Percentiles rank a stretch among this genome's conserved stretches.
Conservation (phyloP, 345 rosid species). For the Populus ilicifolia region DNA sequence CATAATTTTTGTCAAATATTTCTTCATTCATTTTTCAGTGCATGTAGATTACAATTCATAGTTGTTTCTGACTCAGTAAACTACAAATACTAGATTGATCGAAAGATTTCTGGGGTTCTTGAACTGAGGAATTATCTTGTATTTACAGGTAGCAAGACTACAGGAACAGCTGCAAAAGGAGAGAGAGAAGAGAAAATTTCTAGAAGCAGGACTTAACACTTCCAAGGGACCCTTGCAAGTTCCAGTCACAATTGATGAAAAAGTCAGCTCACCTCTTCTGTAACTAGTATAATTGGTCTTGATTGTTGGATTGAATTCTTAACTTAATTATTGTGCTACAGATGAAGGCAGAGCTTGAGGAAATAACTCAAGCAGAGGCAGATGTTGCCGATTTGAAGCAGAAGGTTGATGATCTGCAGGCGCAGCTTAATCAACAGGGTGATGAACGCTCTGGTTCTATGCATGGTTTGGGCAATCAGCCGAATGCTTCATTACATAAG, state of each 20-base stretch:
- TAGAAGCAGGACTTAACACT: conserved; percentile 58
- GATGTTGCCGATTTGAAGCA: conserved; percentile 56
- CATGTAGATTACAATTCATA: too few species aligned
- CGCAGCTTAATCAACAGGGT: conserved; percentile 43
- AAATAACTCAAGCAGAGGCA: conserved; percentile 56
- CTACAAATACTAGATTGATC: neutral
- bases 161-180: conserved; percentile 74
- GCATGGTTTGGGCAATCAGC: conserved; percentile 35
- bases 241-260: conserved; percentile 47
- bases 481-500: conserved; percentile 25
- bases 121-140: neutral
- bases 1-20: too few species aligned
- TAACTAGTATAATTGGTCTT: conserved; percentile 12
- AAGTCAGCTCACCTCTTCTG: conserved; percentile 38
- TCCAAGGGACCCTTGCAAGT: conserved; percentile 37
- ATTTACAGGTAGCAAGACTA: conserved; percentile 70
- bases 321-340: conserved; percentile 30
- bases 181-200: conserved; percentile 52
- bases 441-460: conserved; percentile 35
- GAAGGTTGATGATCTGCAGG: conserved; percentile 56
- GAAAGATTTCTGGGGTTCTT: neutral
- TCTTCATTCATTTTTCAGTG: too few species aligned
- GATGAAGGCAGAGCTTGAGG: conserved; percentile 62
- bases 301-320: conserved; percentile 17
- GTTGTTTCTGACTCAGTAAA: too few species aligned